A percentile compares a stretch with the other conserved stretches of the same genome.
These are phyloP conservation scores for Globisporangium cylindrosporum DNA, from an alignment of 352 stramenopile genomes.

Conservation along the genomic window DNA sequence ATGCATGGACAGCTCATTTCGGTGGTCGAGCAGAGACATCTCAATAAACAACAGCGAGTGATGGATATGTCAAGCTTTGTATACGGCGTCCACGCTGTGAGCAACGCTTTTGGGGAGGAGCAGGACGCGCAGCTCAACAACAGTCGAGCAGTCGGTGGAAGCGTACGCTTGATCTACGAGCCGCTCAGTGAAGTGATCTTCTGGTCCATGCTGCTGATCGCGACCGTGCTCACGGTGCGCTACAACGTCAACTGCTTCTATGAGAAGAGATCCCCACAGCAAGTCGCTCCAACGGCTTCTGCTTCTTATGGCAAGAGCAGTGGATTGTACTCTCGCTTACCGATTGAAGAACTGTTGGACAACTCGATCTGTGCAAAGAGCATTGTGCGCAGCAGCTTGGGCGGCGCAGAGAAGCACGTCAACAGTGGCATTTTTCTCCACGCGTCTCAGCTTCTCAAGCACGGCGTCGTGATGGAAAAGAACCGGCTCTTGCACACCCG, in stretches of 20 bases:
- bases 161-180: neutral
- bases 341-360: constrained; percentile 7
- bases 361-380: neutral
- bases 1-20: neutral
- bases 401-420: neutral
- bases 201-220: constrained; percentile 1
- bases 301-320: neutral
- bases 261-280: neutral
- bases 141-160: neutral
- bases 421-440: neutral
- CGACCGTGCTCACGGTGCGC: neutral
- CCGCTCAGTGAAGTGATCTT: neutral
- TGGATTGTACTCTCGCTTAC: neutral
- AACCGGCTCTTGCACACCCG: neutral
- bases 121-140: neutral
- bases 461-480: neutral
- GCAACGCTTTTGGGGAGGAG: neutral
- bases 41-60: neutral
- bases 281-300: neutral
- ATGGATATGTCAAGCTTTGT: neutral
- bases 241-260: constrained; percentile 4
- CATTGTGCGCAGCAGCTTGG: neutral
- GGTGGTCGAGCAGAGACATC: constrained; percentile 1
- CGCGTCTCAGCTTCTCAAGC: neutral
- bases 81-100: neutral